Base-by-base conservation (phyloP, 768 basidiomycete species). In the Xerocomellus chrysenteron region DNA sequence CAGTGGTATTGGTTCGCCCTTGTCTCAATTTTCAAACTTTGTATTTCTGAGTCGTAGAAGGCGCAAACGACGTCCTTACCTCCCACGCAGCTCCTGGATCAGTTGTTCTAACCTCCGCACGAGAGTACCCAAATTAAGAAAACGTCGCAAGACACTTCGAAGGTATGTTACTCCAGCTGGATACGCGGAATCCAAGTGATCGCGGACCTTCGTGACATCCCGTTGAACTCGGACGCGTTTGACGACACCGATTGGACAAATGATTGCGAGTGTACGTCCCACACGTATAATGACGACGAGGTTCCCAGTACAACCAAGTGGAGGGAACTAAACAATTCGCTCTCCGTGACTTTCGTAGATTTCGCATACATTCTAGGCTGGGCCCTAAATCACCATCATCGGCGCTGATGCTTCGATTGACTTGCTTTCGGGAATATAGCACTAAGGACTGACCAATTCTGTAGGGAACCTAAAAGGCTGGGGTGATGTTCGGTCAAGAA, bases 401-500 rank as follows among this genome's bases (percentile, higher is more conserved):
- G 46, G 17, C 21, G 2, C 17, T 12, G n/a, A 41, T 35, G 33
- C 35, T 33, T 44, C 3, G 19, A 55, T 21, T 33, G 28, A 19
- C 42, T 53, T 26, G 44, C 12, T 30, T 32, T 58, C 16, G 24
- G 16, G 26, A 47, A 48, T 8, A 32, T 42, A 44, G 42, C 16
- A 45, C 36, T 36, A 54, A 40, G 17, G 47, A 53, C 84, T 72
- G 62, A 90, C 89, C 81, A 74, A 56, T 85, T 75, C 67, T 81
- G 77, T n/a, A 83, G 80, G 10, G 83, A 78, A 7, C 82, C 77
- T 55, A 82, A 83, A 6, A 82, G 68, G 11, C 74, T 60, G 40
- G 69, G 65, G 52, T 80, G 74, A 67, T 90, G 88, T 66, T 91
- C 88, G 5, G 89, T 87, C 24, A 92, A 70, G 63, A 91, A 87